Base-by-base conservation (phyloP, 129 eudicot species). In the Apium graveolens region DNA sequence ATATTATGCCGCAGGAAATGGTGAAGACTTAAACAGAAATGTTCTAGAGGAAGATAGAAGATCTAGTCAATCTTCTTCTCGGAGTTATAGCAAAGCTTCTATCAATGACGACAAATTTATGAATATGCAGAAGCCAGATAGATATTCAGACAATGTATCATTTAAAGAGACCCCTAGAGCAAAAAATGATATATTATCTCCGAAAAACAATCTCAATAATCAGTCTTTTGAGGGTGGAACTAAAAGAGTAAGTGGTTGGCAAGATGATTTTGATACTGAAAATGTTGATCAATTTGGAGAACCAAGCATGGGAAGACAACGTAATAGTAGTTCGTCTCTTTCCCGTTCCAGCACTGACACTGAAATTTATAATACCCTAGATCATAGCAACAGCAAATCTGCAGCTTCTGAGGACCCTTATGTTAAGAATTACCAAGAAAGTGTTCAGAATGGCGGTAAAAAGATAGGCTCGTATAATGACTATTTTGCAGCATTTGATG, bases 401-500 rank as follows among this genome's bases (percentile, higher is more conserved):
- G 78, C 45, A 46, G 41, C 75, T 80, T 83, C 38, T 29, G 24
- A 14, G 21, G 71, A 65, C 71, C 39, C 76, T 34, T 80, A 51
- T 48, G 77, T 45, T 69, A 62, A 45, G 68, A 38, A 76, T 77
- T 79, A 82, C 38, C 86, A 81, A 14, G 82, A 57, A 82, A 75
- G 38, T 72, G 65, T 7, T 75, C 70, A 12, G 60, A 65, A 55
- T 32, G 95, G 81, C 69, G 27, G 86, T 68, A 44, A 20, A 11
- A 73, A 82, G 62, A 73, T 82, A 6, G 81, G 73, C 80, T 60
- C 83, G 9, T 76, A 78, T 79, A 83, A 48, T 74, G 73, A 75
- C 80, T 81, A 87, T 86, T 82, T 78, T 71, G 83, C 73, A 20
- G 83, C 82, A 45, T 91, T 82, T 79, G 97, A 89, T 63, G 87